Evolutionary conservation across 129 eudicot species (phyloP).

Genomic region (Lactuca saligna): DNA sequence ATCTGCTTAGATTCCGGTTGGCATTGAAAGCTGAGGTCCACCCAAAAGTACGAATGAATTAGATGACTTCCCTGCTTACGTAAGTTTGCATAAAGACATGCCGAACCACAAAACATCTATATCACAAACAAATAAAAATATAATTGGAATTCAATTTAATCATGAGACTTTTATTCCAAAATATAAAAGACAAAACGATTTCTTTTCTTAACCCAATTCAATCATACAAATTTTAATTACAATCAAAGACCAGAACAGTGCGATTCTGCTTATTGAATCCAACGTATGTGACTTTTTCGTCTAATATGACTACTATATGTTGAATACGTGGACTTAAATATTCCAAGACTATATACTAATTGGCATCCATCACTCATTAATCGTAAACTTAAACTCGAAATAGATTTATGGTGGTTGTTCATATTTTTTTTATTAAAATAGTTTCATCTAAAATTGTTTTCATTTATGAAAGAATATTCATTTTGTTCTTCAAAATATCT

Average conservation of each 20-base stretch:
- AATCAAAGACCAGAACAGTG: not conserved
- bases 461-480: not conserved
- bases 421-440: too few relatives aligned
- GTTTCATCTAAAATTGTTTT: too few relatives aligned
- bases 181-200: not conserved
- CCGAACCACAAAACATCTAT: not conserved
- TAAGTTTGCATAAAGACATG: constrained; percentile 28
- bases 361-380: not conserved
- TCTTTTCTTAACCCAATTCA: too few relatives aligned
- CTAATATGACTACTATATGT: too few relatives aligned
- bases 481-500: not conserved
- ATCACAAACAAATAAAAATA: not conserved
- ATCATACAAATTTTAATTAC: not conserved
- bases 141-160: not conserved
- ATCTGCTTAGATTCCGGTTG: constrained; percentile 24
- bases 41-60: constrained; percentile 26
- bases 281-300: not conserved
- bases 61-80: constrained; percentile 41
- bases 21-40: constrained; percentile 23
- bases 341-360: too few relatives aligned
- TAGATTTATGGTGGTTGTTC: too few relatives aligned
- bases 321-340: too few relatives aligned
- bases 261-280: not conserved
- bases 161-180: not conserved
- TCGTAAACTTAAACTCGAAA: not conserved